Base-by-base conservation (phyloP, 1,284 basidiomycete genomes). In the Termitomyces sp. region DNA sequence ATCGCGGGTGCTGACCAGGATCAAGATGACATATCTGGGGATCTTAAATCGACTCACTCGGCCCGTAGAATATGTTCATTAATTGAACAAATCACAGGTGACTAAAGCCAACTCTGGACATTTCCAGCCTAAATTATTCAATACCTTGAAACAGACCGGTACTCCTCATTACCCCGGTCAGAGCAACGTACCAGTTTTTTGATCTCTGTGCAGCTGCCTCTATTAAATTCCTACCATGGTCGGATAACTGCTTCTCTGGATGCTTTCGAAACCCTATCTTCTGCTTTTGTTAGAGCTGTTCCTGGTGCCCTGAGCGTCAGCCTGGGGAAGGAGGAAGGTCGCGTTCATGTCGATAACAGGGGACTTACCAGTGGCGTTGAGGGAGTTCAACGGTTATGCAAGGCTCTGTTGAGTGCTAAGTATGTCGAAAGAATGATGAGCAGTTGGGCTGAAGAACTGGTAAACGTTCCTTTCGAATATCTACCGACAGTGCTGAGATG, bases 221-320 rank as follows among this genome's bases (percentile, higher is more conserved):
- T 97, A 3, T 72, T 98, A 6, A 80, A 88, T 49, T 72, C 79
- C 1, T 98, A 97, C 65, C 79, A 84, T 53, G 70, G 76, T 8
- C 84, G 94, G 13, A 85, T 99, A 64, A 78, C 83, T 0, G 82
- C 88, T 4, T 92, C 92, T 3, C 72, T 98, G 9, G 93, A 97
- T 61, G 94, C 94, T 0, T 97, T 97, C 62, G 96, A 98, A 68
- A 88, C 86, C 0, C 73, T 97, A 3, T 91, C 92, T 1, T 91
- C 88, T 16, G 83, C 87, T 0, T 85, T 99, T 60, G 81, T 94
- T 28, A 86, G 93, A 4, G 89, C 88, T 3, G 93, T 98, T 5
- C 94, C 96, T 0, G 96, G 95, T 4, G 91, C 90, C 4, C 76
- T 95, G 31, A 72, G 78, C 43, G 75, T 83, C 43, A 70, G 71